These are phyloP conservation scores for Pinus taeda DNA, from an alignment of 75 land plant species.

Conservation along the genomic window DNA sequence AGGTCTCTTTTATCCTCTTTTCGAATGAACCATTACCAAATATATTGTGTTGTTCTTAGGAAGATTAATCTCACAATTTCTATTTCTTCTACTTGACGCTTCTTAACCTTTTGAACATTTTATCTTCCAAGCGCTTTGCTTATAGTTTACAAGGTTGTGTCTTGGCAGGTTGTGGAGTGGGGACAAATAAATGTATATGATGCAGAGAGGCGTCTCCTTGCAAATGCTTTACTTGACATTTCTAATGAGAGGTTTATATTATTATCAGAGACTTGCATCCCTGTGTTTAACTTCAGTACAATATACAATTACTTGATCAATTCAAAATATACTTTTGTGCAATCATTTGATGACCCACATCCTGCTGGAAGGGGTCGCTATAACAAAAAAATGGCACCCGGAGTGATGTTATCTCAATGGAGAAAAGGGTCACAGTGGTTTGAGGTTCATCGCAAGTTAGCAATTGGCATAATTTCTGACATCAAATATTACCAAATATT, in stretches of 20 bases:
- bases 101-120: too few species aligned
- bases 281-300: constrained; percentile 50
- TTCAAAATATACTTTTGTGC: constrained; percentile 57
- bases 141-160: not conserved
- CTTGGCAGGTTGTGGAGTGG: constrained; percentile 46
- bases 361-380: constrained; percentile 60
- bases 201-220: constrained; percentile 68
- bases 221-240: constrained; percentile 65
- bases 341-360: constrained; percentile 54
- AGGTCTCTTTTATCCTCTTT: too few species aligned
- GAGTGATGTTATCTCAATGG: constrained; percentile 51
- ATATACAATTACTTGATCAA: constrained; percentile 41
- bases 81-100: too few species aligned
- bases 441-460: constrained; percentile 44
- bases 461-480: constrained; percentile 44
- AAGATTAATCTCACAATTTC: too few species aligned
- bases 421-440: constrained; percentile 64
- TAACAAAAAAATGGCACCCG: constrained; percentile 46
- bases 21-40: too few species aligned
- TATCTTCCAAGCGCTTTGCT: too few species aligned
- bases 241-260: constrained; percentile 63
- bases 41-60: too few species aligned
- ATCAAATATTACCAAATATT: constrained; percentile 57
- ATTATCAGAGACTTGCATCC: constrained; percentile 67
- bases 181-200: constrained; percentile 70